Percentiles rank a stretch among this genome's conserved stretches.
Conservation (phyloP, 345 rosid species). For the Hibiscus tridactylites region DNA sequence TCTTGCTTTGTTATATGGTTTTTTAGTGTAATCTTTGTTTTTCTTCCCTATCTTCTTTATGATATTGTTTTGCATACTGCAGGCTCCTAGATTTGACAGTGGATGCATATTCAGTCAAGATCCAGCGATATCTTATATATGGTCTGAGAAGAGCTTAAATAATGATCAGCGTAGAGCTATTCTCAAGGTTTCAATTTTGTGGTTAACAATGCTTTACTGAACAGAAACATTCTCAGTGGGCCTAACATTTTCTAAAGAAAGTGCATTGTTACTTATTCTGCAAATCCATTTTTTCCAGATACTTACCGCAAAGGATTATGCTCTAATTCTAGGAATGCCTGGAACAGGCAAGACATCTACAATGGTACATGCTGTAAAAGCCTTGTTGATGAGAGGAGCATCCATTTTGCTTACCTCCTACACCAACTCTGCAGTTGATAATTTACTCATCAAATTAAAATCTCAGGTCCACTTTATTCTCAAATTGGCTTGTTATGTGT, state of each 20-base stretch:
- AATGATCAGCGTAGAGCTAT: constrained; percentile 95
- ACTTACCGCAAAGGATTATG: constrained; percentile 88
- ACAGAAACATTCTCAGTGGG: not conserved
- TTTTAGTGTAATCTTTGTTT: not conserved
- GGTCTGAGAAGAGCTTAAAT: constrained; percentile 84
- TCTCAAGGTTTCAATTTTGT: constrained; percentile 55
- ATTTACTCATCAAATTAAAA: constrained; percentile 87
- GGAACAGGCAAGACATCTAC: constrained; percentile 99
- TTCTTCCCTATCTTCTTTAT: not conserved
- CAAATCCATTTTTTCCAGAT: constrained; percentile 47
- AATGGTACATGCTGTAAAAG: constrained; percentile 95
- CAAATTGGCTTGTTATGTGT: not conserved
- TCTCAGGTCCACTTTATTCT: constrained; percentile 65
- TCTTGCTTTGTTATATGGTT: constrained; percentile 13
- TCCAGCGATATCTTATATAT: constrained; percentile 87
- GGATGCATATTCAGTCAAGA: constrained; percentile 90
- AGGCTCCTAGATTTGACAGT: constrained; percentile 95
- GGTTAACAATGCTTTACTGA: not conserved
- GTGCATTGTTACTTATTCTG: constrained; percentile 9
- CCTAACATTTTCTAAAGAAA: not conserved
- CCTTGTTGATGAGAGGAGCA: constrained; percentile 88
- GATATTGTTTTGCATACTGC: constrained; percentile 1
- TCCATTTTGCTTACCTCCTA: constrained; percentile 92
- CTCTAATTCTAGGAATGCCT: constrained; percentile 96
- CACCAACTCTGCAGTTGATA: constrained; percentile 98